Conservation (phyloP, 306 rosid species). For the Prunus persica region DNA sequence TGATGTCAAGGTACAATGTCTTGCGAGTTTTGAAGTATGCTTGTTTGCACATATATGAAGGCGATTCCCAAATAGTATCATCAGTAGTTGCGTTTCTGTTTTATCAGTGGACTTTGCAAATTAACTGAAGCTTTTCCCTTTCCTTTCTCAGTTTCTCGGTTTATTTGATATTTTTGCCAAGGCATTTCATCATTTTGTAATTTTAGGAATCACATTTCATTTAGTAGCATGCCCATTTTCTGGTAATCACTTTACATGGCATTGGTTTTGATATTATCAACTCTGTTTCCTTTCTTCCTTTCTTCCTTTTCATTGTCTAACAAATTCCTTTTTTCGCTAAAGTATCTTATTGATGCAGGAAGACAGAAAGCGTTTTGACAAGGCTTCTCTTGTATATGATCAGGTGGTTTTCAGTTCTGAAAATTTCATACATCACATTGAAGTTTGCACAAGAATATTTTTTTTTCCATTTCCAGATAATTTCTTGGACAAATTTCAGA, state of each 20-base stretch:
- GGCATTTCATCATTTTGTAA: neutral
- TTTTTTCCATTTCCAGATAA: constrained; percentile 4
- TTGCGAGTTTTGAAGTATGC: neutral
- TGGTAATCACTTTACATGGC: neutral
- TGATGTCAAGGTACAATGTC: constrained; percentile 60
- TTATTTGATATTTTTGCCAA: neutral
- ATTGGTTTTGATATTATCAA: neutral
- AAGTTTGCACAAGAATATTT: constrained; percentile 11
- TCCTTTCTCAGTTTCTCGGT: neutral
- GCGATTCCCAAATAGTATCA: neutral
- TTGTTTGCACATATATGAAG: neutral
- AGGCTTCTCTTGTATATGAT: constrained; percentile 62
- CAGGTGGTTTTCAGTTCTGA: constrained; percentile 55
- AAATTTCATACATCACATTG: neutral
- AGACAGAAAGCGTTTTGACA: constrained; percentile 85
- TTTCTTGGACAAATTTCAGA: neutral
- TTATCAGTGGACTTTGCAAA: no score
- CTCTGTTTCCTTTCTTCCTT: neutral
- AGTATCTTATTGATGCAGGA: constrained; percentile 50
- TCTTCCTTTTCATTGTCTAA: neutral
- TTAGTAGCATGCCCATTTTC: neutral
- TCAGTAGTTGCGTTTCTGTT: neutral
- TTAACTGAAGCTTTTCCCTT: no score
- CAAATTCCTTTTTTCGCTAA: constrained; percentile 18
- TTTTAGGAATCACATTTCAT: neutral